A percentile compares a stretch with the other conserved stretches of the same genome.
phyloP scores from a whole-genome alignment of 2,329 filamentous ascomycete genomes.

The Fonsecaea pedrosoi region DNA sequence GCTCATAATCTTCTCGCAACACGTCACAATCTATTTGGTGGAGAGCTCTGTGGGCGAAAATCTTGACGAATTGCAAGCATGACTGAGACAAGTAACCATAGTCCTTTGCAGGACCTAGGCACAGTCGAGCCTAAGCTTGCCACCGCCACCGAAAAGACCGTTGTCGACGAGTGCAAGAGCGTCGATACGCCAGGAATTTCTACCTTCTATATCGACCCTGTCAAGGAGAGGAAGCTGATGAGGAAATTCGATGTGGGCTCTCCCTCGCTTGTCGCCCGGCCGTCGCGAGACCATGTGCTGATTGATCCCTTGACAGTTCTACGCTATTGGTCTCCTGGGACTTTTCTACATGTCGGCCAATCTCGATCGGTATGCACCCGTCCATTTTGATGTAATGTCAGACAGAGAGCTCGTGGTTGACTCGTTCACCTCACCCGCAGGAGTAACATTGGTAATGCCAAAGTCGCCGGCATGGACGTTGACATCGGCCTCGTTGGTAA shows the following conservation, averaged over 20 bases:
- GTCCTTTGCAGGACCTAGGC: neutral
- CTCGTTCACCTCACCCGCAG: neutral
- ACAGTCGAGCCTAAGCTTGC: neutral
- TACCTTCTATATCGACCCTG: constrained; percentile 18
- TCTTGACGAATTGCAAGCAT: too few relatives aligned
- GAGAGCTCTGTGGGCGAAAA: too few relatives aligned
- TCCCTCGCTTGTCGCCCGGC: neutral
- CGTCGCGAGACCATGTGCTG: neutral
- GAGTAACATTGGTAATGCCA: constrained; percentile 68
- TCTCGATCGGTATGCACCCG: constrained; percentile 67
- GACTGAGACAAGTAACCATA: too few relatives aligned
- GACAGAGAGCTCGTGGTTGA: neutral
- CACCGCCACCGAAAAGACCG: neutral
- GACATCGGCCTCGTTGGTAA: constrained; percentile 54
- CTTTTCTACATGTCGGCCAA: constrained; percentile 75
- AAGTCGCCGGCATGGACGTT: constrained; percentile 67
- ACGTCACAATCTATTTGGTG: too few relatives aligned
- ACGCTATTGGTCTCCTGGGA: constrained; percentile 47
- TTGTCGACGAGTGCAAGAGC: neutral
- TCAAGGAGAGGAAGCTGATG: constrained; percentile 26
- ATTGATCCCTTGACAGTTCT: constrained; percentile 7
- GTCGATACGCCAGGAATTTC: neutral
- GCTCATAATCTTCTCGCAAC: too few relatives aligned
- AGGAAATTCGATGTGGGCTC: constrained; percentile 24
- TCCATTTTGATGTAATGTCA: too few relatives aligned